phyloP scores from a whole-genome alignment of 148 eudicot species.

The Nepenthes mirabilis region DNA sequence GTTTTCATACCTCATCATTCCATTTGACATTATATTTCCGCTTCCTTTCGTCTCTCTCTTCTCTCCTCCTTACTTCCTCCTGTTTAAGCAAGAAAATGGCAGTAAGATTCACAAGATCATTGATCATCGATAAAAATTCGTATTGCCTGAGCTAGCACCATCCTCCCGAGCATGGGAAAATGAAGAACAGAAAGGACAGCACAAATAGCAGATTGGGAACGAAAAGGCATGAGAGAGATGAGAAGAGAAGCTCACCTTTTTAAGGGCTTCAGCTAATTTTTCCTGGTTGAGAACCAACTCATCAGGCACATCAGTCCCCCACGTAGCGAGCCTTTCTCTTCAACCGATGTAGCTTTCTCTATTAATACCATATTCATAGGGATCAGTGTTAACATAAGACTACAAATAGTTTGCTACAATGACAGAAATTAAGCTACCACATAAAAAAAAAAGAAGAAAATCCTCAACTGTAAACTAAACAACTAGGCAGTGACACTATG shows the following conservation, averaged over 20 bases:
- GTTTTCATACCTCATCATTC: conserved; percentile 31
- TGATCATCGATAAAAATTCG: background rate
- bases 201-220: no score
- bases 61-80: conserved; percentile 77
- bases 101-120: background rate
- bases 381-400: background rate
- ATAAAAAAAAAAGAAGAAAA: no score
- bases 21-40: conserved; percentile 79
- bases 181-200: no score
- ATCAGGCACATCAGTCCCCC: conserved; percentile 89
- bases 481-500: no score
- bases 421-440: no score
- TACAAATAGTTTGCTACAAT: no score
- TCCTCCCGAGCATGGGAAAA: no score
- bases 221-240: background rate
- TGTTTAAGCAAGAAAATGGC: conserved; percentile 12
- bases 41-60: conserved; percentile 81
- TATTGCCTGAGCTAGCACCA: no score
- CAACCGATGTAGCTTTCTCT: conserved; percentile 43
- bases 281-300: conserved; percentile 71
- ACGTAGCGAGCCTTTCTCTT: conserved; percentile 66
- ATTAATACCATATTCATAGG: conserved; percentile 7
- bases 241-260: conserved; percentile 36
- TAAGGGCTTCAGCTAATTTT: conserved; percentile 72
- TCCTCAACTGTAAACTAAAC: no score